A percentile compares a stretch with the other conserved stretches of the same genome.
Evolutionary conservation across 2,329 filamentous ascomycete genomes (phyloP).

Genomic region (Pseudomassariella vexata): DNA sequence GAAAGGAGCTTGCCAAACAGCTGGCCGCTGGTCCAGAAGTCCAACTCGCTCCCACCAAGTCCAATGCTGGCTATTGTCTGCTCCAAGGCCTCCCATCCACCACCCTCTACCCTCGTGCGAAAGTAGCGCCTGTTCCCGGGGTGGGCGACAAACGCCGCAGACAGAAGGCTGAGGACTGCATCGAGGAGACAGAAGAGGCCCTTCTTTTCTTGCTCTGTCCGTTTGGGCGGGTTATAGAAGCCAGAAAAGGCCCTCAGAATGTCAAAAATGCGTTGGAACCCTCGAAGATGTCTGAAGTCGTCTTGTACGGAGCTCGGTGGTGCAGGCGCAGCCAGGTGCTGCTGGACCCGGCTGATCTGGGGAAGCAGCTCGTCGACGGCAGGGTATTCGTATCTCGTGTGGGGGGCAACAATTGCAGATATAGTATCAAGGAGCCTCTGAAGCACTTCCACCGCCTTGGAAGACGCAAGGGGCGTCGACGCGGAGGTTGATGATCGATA

Average conservation of each 20-base stretch:
- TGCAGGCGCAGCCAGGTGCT: constrained; percentile 46
- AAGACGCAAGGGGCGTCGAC: constrained; percentile 47
- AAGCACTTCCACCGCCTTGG: constrained; percentile 56
- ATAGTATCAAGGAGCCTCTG: constrained; percentile 47
- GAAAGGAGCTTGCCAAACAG: constrained; percentile 78
- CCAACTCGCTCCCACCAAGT: constrained; percentile 58
- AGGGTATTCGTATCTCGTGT: constrained; percentile 37
- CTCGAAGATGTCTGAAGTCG: constrained; percentile 73
- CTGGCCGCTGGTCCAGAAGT: constrained; percentile 63
- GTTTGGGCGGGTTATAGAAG: constrained; percentile 65
- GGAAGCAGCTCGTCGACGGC: constrained; percentile 43
- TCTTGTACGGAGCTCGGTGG: constrained; percentile 57
- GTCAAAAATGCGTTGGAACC: constrained; percentile 69
- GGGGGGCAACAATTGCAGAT: constrained; percentile 27
- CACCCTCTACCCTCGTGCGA: constrained; percentile 64
- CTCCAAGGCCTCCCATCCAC: constrained; percentile 74
- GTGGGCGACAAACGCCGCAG: constrained; percentile 70
- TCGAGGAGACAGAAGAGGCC: constrained; percentile 65
- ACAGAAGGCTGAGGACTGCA: constrained; percentile 66
- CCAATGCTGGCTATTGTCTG: constrained; percentile 65
- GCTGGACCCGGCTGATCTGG: constrained; percentile 59
- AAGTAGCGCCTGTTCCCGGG: constrained; percentile 87
- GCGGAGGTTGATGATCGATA: constrained; percentile 61
- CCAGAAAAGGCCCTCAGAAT: constrained; percentile 67
- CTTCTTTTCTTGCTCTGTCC: constrained; percentile 55